phyloP scores from a whole-genome alignment of 371 early-diverging fungal species.

The Dentiscutata heterogama region DNA sequence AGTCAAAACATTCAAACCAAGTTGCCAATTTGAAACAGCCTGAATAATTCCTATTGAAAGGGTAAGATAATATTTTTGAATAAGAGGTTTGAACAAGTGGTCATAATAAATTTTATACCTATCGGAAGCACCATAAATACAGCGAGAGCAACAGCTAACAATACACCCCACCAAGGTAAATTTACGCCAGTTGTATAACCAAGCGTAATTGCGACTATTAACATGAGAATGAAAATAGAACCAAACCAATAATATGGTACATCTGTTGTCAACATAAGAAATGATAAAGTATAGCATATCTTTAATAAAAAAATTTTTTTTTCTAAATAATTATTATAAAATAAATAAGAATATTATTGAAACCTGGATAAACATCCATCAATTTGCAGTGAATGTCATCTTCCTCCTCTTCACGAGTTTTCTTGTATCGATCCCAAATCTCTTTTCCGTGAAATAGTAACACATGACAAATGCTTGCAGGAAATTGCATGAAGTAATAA shows the following conservation, averaged over 20 bases:
- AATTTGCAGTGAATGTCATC: slow-evolving; percentile 20
- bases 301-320: too few species aligned
- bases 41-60: slow-evolving; percentile 46
- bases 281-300: too few species aligned
- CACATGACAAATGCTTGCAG: slow-evolving; percentile 73
- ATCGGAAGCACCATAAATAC: slow-evolving; percentile 80
- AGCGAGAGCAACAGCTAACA: slow-evolving; percentile 73
- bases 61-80: too few species aligned
- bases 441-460: slow-evolving; percentile 58
- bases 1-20: slow-evolving; percentile 79
- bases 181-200: slow-evolving; percentile 71
- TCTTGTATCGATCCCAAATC: slow-evolving; percentile 57
- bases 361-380: slow-evolving; percentile 21
- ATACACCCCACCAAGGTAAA: slow-evolving; percentile 78
- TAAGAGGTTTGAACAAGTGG: too few species aligned
- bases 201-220: slow-evolving; percentile 69
- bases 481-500: slow-evolving; percentile 70
- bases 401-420: neutral
- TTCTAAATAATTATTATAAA: neutral
- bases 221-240: slow-evolving; percentile 67
- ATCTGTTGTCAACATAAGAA: slow-evolving; percentile 53
- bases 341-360: neutral
- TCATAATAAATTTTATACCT: slow-evolving; percentile 57
- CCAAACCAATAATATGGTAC: slow-evolving; percentile 83
- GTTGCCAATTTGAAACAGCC: slow-evolving; percentile 55